A percentile compares a stretch with the other conserved stretches of the same genome.
These are phyloP conservation scores for Cryptococcus depauperatus DNA, from an alignment of 1,284 basidiomycete species.

Conservation along the genomic window DNA sequence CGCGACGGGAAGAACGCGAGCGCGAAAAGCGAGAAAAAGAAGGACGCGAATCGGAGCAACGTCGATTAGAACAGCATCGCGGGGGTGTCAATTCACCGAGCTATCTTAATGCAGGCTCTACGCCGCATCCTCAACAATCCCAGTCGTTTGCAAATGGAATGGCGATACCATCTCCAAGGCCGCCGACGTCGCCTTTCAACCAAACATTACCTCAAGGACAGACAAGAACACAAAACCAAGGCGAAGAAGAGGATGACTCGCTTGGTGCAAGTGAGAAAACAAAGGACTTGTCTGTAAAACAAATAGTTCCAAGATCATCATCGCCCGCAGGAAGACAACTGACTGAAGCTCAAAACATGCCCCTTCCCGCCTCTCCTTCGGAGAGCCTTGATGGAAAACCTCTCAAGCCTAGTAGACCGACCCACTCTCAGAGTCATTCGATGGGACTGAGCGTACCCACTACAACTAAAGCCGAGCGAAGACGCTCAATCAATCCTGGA, in stretches of 20 bases:
- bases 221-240: too few species aligned
- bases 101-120: constrained; percentile 12
- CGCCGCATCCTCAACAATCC: background rate
- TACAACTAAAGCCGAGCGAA: constrained; percentile 33
- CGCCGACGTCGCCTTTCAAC: too few species aligned
- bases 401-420: constrained; percentile 1
- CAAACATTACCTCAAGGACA: too few species aligned
- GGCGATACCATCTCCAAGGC: too few species aligned
- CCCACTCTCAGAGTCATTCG: constrained; percentile 1
- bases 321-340: constrained; percentile 14
- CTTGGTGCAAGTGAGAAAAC: constrained; percentile 5
- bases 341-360: constrained; percentile 13
- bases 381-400: constrained; percentile 8
- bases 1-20: constrained; percentile 37
- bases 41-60: constrained; percentile 13
- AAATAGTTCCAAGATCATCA: constrained; percentile 9
- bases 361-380: constrained; percentile 20
- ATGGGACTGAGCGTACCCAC: constrained; percentile 36
- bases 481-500: constrained; percentile 45
- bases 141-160: too few species aligned
- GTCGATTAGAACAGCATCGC: background rate
- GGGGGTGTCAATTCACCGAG: constrained; percentile 1
- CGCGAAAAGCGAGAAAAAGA: constrained; percentile 22
- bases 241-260: constrained; percentile 8
- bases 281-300: constrained; percentile 14